Base-by-base conservation (phyloP, 805 yeast genomes). In the Hanseniaspora singularis region DNA sequence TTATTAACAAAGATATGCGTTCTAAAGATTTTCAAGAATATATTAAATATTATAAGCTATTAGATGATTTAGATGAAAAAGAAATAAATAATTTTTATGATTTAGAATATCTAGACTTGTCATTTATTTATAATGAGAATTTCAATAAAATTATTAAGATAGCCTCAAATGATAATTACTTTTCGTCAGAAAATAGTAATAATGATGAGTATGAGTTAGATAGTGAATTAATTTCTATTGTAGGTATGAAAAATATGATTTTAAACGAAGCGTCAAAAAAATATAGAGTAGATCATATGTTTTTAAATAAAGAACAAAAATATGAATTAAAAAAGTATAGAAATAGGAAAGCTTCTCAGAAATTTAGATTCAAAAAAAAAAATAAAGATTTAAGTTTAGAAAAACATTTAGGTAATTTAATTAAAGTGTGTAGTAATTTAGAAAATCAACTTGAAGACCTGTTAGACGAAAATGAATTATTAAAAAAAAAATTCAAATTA, bases 301-400 rank as follows among this genome's bases (percentile, higher is more conserved):
- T 44, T 18, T 24, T 44, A 14, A 31, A 11, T 11, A 36, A 12
- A 31, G 15, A 36, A 3, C 48, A 44, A n/a, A 44, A 44, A 19
- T 44, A 44, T 26, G 48, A 44, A 23, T 18, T 44, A 16, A 44
- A 44, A 31, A 44, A 44, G 11, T 44, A 44, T 38, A 30, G 48
- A 37, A 44, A 44, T 18, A 36, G 48, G 31, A 44, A 44, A 18
- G 48, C 48, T 31, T 44, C 48, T 12, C 36, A 44, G 19, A 44
- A 24, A 22, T 44, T 44, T 15, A 44, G 48, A 37, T 31, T 16
- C 20, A 44, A 44, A 37, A 44, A 44, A n/a, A 44, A 44, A 22
- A 44, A 44, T 8, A 44, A 44, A 16, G 37, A 30, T 12, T 37
- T 23, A 11, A 41, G 27, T 11, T 26, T 44, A n/a, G 23, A 30